phyloP scores from a whole-genome alignment of 176 grass and related monocot species.

The Pharus latifolius region DNA sequence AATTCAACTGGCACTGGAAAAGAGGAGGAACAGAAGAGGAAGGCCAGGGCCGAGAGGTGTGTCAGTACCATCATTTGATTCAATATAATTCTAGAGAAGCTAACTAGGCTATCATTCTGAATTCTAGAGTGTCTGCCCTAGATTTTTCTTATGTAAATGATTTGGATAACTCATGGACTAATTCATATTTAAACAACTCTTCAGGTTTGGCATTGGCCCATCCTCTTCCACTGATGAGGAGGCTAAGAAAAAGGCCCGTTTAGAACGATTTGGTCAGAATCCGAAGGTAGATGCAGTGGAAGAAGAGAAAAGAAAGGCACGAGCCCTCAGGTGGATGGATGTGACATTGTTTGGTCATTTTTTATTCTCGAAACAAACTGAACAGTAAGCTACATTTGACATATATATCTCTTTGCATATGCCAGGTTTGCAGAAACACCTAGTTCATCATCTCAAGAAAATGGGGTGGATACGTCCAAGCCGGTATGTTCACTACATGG shows the following conservation, averaged over 20 bases:
- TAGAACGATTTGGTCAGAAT: conserved; percentile 72
- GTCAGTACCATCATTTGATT: conserved; percentile 9
- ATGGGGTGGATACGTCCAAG: conserved; percentile 36
- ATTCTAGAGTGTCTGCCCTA: no score
- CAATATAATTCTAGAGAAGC: background rate
- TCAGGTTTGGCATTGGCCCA: conserved; percentile 62
- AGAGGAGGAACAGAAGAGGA: conserved; percentile 80
- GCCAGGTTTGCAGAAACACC: conserved; percentile 62
- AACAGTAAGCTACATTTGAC: conserved; percentile 12
- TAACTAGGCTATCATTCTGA: background rate
- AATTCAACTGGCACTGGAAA: conserved; percentile 16
- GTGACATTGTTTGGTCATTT: background rate
- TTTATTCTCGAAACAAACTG: background rate
- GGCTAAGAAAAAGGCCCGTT: conserved; percentile 82
- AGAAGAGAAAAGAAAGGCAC: conserved; percentile 92
- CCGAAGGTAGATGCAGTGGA: conserved; percentile 47
- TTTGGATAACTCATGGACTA: conserved; percentile 6
- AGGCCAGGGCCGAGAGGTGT: conserved; percentile 89
- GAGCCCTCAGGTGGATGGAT: conserved; percentile 54
- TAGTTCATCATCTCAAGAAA: conserved; percentile 29
- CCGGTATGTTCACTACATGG: conserved; percentile 32
- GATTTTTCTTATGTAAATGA: background rate
- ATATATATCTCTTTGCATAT: background rate
- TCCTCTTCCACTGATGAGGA: conserved; percentile 33
- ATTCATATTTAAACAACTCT: background rate